Percentiles rank a stretch among this genome's conserved stretches.
These are phyloP conservation scores for Microdochium paspali DNA, from an alignment of 2,329 filamentous ascomycete genomes.

Conservation along the genomic window DNA sequence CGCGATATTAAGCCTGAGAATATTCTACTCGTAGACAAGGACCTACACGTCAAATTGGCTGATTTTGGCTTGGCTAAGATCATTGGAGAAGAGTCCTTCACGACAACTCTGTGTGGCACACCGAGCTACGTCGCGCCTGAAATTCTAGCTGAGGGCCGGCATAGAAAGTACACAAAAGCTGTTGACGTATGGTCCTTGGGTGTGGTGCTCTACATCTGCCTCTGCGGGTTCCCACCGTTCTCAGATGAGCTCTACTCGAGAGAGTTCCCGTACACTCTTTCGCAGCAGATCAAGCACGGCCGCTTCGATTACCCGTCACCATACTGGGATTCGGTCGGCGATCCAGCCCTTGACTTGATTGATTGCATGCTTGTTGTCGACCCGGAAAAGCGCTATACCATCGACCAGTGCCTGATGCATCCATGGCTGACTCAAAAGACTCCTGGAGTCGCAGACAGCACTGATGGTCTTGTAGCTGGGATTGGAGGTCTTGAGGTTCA, in stretches of 20 bases:
- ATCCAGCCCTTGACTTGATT: conserved; percentile 84
- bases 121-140: conserved; percentile 95
- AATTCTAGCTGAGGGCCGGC: conserved; percentile 72
- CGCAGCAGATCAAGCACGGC: conserved; percentile 82
- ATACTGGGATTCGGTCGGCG: conserved; percentile 86
- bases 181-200: conserved; percentile 96
- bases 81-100: conserved; percentile 96
- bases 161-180: conserved; percentile 85
- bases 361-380: conserved; percentile 91
- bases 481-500: conserved; percentile 76
- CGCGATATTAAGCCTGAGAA: conserved; percentile 98
- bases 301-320: conserved; percentile 92
- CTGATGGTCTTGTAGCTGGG: conserved; percentile 83
- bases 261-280: conserved; percentile 78
- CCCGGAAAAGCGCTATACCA: conserved; percentile 70
- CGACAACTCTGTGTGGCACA: conserved; percentile 92
- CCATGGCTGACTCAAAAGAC: conserved; percentile 69
- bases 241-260: conserved; percentile 79
- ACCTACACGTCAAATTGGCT: conserved; percentile 80
- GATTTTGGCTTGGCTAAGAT: conserved; percentile 98
- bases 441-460: conserved; percentile 69
- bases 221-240: conserved; percentile 95
- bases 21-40: conserved; percentile 78
- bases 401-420: conserved; percentile 85
- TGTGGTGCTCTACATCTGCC: conserved; percentile 95